Evolutionary conservation across 148 eudicot species (phyloP).

Genomic region (Talinum fruticosum): DNA sequence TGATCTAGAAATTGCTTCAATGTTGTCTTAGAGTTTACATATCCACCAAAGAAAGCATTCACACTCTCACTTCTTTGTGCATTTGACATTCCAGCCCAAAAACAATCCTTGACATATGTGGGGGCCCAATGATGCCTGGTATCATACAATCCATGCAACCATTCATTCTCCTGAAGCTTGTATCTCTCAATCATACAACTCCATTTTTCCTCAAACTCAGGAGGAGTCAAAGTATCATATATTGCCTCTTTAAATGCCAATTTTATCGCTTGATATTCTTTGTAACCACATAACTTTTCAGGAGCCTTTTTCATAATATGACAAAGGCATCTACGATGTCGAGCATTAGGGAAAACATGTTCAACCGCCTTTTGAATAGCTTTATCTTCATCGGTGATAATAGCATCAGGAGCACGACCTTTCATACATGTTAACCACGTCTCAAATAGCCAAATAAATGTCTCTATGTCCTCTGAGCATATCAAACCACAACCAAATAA

Average conservation of each 20-base stretch:
- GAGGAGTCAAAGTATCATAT: background rate
- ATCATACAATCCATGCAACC: background rate
- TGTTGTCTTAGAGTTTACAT: slow-evolving; percentile 2
- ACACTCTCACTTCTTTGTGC: slow-evolving; percentile 17
- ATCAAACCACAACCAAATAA: too few species aligned
- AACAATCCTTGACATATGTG: background rate
- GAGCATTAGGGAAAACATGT: background rate
- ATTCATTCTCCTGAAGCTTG: background rate
- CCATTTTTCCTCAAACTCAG: background rate
- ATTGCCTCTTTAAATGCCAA: background rate
- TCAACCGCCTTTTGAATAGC: too few species aligned
- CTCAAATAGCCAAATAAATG: too few species aligned
- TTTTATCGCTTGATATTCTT: background rate
- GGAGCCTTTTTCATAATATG: background rate
- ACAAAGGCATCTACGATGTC: background rate
- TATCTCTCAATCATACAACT: background rate
- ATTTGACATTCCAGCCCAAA: slow-evolving; percentile 11
- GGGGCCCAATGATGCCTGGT: background rate
- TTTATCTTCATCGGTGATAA: too few species aligned
- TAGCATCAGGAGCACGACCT: too few species aligned
- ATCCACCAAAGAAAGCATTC: too few species aligned
- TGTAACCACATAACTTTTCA: background rate
- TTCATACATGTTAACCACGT: too few species aligned
- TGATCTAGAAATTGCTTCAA: slow-evolving; percentile 1
- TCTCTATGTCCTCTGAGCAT: too few species aligned